A percentile compares a stretch with the other conserved stretches of the same genome.
These are phyloP conservation scores for Acanthamoeba royreba DNA, from an alignment of 208 protist species.

Conservation along the genomic window DNA sequence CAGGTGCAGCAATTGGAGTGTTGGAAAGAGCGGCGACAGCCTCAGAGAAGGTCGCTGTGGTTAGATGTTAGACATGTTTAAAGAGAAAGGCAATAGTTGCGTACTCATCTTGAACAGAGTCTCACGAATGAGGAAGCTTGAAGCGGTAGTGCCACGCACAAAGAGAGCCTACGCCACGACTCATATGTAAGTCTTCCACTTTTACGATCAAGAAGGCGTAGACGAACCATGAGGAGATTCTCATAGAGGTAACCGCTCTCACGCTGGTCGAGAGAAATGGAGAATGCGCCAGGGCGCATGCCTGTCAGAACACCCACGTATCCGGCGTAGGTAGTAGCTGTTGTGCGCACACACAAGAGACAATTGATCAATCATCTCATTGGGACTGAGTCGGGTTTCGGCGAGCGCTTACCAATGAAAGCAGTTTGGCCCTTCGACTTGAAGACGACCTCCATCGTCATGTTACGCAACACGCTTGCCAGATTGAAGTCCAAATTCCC, in stretches of 20 bases:
- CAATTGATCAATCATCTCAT: background rate
- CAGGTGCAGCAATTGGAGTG: background rate
- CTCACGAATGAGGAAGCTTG: background rate
- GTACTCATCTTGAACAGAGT: background rate
- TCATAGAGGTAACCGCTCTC: background rate
- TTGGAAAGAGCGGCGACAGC: background rate
- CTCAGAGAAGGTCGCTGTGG: background rate
- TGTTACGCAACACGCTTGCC: background rate
- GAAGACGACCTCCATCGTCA: conserved; percentile 58
- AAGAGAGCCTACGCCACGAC: background rate
- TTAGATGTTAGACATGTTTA: background rate
- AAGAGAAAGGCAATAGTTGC: background rate
- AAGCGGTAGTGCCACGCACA: background rate
- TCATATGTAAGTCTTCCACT: background rate
- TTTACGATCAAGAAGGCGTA: background rate
- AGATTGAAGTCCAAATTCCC: conserved; percentile 8
- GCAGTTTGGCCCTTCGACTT: background rate
- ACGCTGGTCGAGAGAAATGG: conserved; percentile 21
- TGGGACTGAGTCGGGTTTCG: background rate
- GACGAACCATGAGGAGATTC: background rate
- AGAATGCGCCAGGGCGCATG: background rate
- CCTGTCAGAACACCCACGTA: conserved; percentile 50
- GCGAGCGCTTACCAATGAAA: background rate
- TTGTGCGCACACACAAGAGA: no score
- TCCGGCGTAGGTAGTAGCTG: conserved; percentile 43